Conservation (phyloP, 2,329 filamentous ascomycete genomes). For the Escovopsis sp. region DNA sequence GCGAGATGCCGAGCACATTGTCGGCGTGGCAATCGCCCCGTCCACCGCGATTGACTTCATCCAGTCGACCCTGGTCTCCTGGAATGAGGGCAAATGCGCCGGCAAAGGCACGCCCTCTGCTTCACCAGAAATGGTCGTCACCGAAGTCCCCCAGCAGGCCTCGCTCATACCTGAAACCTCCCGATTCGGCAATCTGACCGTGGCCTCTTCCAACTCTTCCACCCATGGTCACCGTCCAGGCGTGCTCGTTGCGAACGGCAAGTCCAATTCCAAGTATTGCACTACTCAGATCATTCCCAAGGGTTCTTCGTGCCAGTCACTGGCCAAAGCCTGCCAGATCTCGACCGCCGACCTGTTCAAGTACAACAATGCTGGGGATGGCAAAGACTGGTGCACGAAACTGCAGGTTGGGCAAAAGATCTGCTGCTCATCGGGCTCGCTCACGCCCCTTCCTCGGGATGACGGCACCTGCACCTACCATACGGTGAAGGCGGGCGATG, state of each 20-base stretch:
- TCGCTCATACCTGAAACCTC: background rate
- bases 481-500: slow-evolving; percentile 15
- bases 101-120: background rate
- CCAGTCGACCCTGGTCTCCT: slow-evolving; percentile 2
- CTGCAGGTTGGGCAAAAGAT: slow-evolving; percentile 19
- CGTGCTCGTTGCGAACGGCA: too few species aligned
- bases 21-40: background rate
- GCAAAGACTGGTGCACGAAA: slow-evolving; percentile 14
- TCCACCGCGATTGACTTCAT: background rate
- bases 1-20: slow-evolving; percentile 1
- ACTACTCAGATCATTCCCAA: background rate
- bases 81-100: background rate
- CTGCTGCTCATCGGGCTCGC: slow-evolving; percentile 21
- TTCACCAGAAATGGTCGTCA: background rate
- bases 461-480: slow-evolving; percentile 23
- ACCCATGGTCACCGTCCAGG: background rate
- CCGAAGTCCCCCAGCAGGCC: background rate
- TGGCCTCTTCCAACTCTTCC: background rate
- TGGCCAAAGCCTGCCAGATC: slow-evolving; percentile 25
- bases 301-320: slow-evolving; percentile 21
- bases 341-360: slow-evolving; percentile 20
- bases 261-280: background rate
- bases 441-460: slow-evolving; percentile 16
- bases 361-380: slow-evolving; percentile 19
- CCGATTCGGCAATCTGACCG: background rate